phyloP scores from a whole-genome alignment of 1,139 yeast species.

The Yamadazyma mexicana region DNA sequence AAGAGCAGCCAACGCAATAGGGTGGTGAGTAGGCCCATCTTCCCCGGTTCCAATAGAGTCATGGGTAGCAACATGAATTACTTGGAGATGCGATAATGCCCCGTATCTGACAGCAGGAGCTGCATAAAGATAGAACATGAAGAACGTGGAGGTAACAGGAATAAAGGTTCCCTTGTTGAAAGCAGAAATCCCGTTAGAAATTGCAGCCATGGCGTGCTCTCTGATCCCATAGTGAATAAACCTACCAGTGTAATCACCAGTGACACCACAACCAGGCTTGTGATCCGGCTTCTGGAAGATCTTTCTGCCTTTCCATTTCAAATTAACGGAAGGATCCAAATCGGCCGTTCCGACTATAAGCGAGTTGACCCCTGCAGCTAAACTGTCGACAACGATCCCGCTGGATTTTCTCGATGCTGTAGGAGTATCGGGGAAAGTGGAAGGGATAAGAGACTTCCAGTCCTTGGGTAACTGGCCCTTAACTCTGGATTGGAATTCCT shows the following conservation, averaged over 20 bases:
- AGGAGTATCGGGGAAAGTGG: slow-evolving; percentile 15
- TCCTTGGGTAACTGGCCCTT: slow-evolving; percentile 21
- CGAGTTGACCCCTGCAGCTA: slow-evolving; percentile 18
- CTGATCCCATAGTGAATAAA: slow-evolving; percentile 34
- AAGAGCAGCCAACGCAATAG: slow-evolving; percentile 29
- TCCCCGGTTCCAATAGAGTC: slow-evolving; percentile 40
- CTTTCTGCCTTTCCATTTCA: slow-evolving; percentile 22
- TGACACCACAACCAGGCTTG: slow-evolving; percentile 22
- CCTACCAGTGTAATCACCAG: slow-evolving; percentile 27
- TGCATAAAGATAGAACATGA: slow-evolving; percentile 37
- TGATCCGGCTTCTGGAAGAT: slow-evolving; percentile 27
- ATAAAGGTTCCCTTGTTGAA: slow-evolving; percentile 30
- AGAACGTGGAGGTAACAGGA: slow-evolving; percentile 35
- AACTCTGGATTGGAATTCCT: slow-evolving; percentile 20
- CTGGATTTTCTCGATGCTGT: slow-evolving; percentile 25
- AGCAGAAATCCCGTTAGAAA: slow-evolving; percentile 39
- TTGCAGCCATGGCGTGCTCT: slow-evolving; percentile 38
- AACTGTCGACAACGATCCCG: slow-evolving; percentile 21
- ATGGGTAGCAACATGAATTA: slow-evolving; percentile 38
- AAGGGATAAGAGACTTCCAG: slow-evolving; percentile 22
- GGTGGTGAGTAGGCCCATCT: slow-evolving; percentile 43
- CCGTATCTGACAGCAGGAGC: slow-evolving; percentile 38
- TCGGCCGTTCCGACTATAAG: slow-evolving; percentile 29
- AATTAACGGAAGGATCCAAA: slow-evolving; percentile 26
- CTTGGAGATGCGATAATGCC: slow-evolving; percentile 28